Conservation (phyloP, 305 asterid genomes). For the Solanum chacoense region DNA sequence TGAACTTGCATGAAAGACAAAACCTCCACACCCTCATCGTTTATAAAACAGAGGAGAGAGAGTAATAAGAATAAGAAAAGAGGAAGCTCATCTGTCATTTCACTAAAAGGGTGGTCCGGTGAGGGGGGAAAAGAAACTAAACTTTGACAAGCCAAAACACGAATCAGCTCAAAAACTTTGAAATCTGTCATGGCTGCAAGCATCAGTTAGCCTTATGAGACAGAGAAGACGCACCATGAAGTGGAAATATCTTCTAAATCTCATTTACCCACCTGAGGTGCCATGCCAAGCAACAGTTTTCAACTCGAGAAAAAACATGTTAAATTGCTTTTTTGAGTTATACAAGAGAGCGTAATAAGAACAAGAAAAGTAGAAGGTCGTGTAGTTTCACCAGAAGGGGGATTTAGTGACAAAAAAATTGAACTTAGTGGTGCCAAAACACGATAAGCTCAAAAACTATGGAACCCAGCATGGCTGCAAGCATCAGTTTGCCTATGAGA, state of each 20-base stretch:
- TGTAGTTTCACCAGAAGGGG: background rate
- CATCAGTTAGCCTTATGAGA: background rate
- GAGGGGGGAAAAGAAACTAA: background rate
- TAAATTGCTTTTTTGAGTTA: background rate
- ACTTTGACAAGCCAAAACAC: background rate
- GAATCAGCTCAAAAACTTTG: background rate
- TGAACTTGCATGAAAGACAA: too few species aligned
- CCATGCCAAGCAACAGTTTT: background rate
- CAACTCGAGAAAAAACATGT: background rate
- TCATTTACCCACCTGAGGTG: background rate
- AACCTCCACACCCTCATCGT: too few species aligned
- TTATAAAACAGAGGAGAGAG: too few species aligned
- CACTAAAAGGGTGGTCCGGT: background rate
- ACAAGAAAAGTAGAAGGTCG: background rate
- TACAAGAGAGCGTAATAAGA: too few species aligned
- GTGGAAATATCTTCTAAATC: background rate
- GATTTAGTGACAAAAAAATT: background rate
- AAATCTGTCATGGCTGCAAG: slow-evolving; percentile 9
- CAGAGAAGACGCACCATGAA: background rate
- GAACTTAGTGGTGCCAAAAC: background rate
- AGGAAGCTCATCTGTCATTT: background rate
- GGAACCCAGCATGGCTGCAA: background rate
- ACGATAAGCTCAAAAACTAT: background rate
- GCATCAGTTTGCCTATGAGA: background rate
- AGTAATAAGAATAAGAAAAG: background rate